These are phyloP conservation scores for Phytopythium delawarense DNA, from an alignment of 352 stramenopile species.

Conservation along the genomic window DNA sequence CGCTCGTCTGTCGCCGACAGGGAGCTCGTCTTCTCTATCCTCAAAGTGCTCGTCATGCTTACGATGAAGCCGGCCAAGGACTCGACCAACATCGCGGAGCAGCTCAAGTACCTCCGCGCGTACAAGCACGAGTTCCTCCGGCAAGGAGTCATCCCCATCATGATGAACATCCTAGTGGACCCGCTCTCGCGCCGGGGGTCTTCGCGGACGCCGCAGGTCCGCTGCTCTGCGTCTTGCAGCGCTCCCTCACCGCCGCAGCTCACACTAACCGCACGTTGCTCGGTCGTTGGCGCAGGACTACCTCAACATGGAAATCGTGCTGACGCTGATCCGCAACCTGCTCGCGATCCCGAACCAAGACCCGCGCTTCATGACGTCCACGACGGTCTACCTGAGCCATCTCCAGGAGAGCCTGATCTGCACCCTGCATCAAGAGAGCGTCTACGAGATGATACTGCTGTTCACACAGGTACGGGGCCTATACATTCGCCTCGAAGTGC, in stretches of 20 bases:
- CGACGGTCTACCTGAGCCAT: slow-evolving; percentile 68
- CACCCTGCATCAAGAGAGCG: slow-evolving; percentile 74
- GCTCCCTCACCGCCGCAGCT: background rate
- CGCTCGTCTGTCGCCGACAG: slow-evolving; percentile 5
- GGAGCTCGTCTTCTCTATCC: slow-evolving; percentile 83
- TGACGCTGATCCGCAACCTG: slow-evolving; percentile 83
- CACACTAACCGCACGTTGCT: background rate
- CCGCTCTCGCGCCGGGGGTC: slow-evolving; percentile 66
- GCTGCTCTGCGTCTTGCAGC: background rate
- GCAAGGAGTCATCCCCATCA: slow-evolving; percentile 61
- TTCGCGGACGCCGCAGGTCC: slow-evolving; percentile 41
- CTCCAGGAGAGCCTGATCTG: slow-evolving; percentile 80
- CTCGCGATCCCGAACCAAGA: slow-evolving; percentile 83
- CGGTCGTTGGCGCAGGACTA: slow-evolving; percentile 39
- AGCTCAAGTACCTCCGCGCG: slow-evolving; percentile 72
- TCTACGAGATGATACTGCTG: slow-evolving; percentile 86
- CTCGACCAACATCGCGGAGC: slow-evolving; percentile 74
- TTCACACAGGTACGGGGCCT: slow-evolving; percentile 51
- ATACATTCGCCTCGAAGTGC: background rate
- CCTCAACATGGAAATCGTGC: slow-evolving; percentile 84
- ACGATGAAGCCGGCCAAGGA: slow-evolving; percentile 82
- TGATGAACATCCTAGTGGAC: slow-evolving; percentile 85
- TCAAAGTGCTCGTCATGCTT: slow-evolving; percentile 89
- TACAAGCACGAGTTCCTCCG: slow-evolving; percentile 87
- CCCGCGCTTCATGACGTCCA: slow-evolving; percentile 72